Percentiles rank a stretch among this genome's conserved stretches.
Evolutionary conservation across 73 alveolate species (phyloP).

Genomic region (Tetrahymena borealis): DNA sequence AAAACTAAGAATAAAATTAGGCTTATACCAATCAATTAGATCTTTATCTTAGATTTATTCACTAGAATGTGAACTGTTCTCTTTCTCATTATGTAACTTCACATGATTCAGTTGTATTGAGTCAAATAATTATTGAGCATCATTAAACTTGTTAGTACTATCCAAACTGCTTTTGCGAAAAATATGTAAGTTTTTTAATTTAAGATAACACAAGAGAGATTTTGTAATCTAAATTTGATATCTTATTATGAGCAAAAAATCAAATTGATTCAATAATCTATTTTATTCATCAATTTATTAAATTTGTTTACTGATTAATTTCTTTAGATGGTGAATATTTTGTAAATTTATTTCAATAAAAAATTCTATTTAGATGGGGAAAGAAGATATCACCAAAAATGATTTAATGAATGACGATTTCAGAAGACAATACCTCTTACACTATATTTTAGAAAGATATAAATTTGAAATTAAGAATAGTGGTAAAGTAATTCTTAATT

Average conservation of each 20-base stretch:
- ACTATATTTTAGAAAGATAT: background rate
- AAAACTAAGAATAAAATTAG: too few relatives aligned
- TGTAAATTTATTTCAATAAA: too few relatives aligned
- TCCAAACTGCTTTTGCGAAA: background rate
- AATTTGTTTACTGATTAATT: too few relatives aligned
- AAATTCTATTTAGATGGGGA: background rate
- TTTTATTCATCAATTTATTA: too few relatives aligned
- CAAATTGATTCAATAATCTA: too few relatives aligned
- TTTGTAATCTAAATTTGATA: too few relatives aligned
- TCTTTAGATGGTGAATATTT: too few relatives aligned
- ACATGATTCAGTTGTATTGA: background rate
- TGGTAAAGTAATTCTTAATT: background rate
- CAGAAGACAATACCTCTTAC: background rate
- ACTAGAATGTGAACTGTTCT: background rate
- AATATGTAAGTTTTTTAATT: too few relatives aligned
- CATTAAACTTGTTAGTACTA: background rate
- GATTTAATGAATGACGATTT: background rate
- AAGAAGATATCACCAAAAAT: background rate
- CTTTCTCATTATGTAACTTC: background rate
- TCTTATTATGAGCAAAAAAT: too few relatives aligned
- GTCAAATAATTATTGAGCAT: background rate
- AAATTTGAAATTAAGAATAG: background rate
- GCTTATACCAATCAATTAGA: background rate
- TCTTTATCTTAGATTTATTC: background rate
- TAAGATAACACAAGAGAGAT: too few relatives aligned